phyloP scores from a whole-genome alignment of 495 filamentous ascomycete species.

The Aspergillus baeticus region DNA sequence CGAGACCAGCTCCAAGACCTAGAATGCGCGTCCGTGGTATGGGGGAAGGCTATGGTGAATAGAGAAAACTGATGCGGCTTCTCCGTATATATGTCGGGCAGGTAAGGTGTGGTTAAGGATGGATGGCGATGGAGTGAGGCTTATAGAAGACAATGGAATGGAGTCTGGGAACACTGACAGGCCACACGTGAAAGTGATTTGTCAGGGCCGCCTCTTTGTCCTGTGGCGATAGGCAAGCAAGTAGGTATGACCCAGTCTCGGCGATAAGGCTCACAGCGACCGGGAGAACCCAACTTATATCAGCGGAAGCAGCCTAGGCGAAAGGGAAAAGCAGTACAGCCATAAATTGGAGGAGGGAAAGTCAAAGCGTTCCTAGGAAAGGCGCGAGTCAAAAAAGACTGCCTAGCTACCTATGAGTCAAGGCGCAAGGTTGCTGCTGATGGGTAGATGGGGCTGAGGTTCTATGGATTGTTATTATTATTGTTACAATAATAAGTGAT shows the following conservation, averaged over 20 bases:
- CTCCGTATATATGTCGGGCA: slow-evolving; percentile 4
- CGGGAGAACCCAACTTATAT: slow-evolving; percentile 7
- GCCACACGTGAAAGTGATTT: slow-evolving; percentile 39
- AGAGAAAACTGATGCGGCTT: slow-evolving; percentile 1
- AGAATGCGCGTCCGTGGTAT: background rate
- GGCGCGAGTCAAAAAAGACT: slow-evolving; percentile 9
- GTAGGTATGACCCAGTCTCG: slow-evolving; percentile 17
- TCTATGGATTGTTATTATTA: slow-evolving; percentile 15
- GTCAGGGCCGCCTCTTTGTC: slow-evolving; percentile 38
- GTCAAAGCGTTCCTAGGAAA: slow-evolving; percentile 9
- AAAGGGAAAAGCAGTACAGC: background rate
- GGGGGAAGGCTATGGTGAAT: background rate
- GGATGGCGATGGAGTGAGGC: slow-evolving; percentile 25
- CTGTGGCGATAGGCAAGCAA: slow-evolving; percentile 32
- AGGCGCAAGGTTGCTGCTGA: slow-evolving; percentile 15
- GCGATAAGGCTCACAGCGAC: slow-evolving; percentile 25
- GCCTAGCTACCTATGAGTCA: slow-evolving; percentile 25
- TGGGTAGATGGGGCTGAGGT: slow-evolving; percentile 21
- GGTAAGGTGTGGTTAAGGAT: slow-evolving; percentile 6
- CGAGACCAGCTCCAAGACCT: background rate
- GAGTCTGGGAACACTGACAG: slow-evolving; percentile 24
- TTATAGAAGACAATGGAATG: slow-evolving; percentile 43
- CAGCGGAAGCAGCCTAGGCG: background rate
- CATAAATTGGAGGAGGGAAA: background rate
- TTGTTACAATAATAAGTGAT: slow-evolving; percentile 5